Percentiles rank a stretch among this genome's conserved stretches.
phyloP scores from a whole-genome alignment of 805 yeast genomes.

The Zygotorulaspora danielsina region DNA sequence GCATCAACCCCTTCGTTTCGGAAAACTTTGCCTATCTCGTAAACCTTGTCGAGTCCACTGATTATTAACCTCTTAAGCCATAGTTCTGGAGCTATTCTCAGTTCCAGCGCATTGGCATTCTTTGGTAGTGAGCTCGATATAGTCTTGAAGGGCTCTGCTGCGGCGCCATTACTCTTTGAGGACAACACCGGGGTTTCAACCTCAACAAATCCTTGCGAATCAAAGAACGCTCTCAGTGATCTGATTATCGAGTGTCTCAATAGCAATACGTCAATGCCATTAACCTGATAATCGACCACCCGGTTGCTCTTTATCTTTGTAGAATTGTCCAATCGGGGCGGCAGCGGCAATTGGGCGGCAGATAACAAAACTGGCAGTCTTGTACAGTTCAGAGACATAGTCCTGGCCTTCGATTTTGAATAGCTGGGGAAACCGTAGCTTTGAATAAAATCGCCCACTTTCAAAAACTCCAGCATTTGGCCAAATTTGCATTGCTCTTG shows the following conservation, averaged over 20 bases:
- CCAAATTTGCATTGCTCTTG: conserved; percentile 1
- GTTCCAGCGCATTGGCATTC: conserved; percentile 40
- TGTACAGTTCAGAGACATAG: conserved; percentile 61
- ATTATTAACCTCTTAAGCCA: conserved; percentile 85
- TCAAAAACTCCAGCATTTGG: conserved; percentile 34
- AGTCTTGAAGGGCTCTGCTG: conserved; percentile 82
- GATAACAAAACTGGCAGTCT: conserved; percentile 51
- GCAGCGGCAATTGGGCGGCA: conserved; percentile 68
- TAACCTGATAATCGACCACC: conserved; percentile 69
- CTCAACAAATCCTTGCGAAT: conserved; percentile 57
- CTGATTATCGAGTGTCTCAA: conserved; percentile 55
- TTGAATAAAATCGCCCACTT: conserved; percentile 69
- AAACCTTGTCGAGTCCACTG: conserved; percentile 81
- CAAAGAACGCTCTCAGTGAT: conserved; percentile 55
- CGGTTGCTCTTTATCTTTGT: conserved; percentile 60
- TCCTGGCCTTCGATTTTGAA: conserved; percentile 48
- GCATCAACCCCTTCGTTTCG: conserved; percentile 91
- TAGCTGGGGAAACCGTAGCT: conserved; percentile 68
- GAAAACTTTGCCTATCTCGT: conserved; percentile 79
- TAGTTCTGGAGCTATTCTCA: conserved; percentile 91
- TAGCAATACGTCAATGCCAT: conserved; percentile 43
- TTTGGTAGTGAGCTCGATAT: conserved; percentile 34
- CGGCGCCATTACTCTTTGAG: conserved; percentile 77
- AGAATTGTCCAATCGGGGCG: conserved; percentile 55
- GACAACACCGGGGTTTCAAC: conserved; percentile 87